Evolutionary conservation across 2,329 filamentous ascomycete species (phyloP), one percentile per base, ranked within the genome.

Genomic region (Tricladium varicosporioides): DNA sequence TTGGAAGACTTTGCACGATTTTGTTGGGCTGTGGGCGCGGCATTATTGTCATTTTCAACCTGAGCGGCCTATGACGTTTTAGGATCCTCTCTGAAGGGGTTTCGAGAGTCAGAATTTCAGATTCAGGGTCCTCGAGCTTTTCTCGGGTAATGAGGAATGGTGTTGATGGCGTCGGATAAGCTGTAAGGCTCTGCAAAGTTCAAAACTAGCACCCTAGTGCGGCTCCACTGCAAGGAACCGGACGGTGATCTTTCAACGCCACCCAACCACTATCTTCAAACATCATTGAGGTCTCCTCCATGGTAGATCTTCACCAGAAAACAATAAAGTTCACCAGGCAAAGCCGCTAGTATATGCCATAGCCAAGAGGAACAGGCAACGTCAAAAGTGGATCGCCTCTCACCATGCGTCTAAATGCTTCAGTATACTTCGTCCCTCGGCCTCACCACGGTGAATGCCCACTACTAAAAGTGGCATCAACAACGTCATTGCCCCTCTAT

Each of bases 401-500:
- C 22, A 7, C 22, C 22, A 27, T 40, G 36, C 36, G 36, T 10
- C 36, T 40, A 40, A 40, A 40, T n/a, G 36, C 36, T n/a, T 10
- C 36, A 5, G 11, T 5, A 40, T n/a, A 10, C 36, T n/a, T n/a
- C 10, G 36, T 40, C 22, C 7, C 22, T 27, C 62, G 62, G 62
- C 46, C 18, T 54, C 52, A 57, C 55, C 49, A 57, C 59, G 63
- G 63, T 32, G 42, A 49, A 44, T 40, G 42, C 51, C 56, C 46
- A 49, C 47, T 42, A 14, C 44, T 42, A 57, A 56, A 45, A 50
- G 53, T 57, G 51, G 53, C 40, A n/a, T 45, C 49, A 27, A 53
- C 42, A 50, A 64, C 63, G 63, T 66, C 63, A 65, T 59, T 50
- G 56, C 55, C 46, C 36, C 45, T 36, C 42, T 27, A 42, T 52